Conservation (phyloP, 495 filamentous ascomycete genomes). For the Podospora anserina region DNA sequence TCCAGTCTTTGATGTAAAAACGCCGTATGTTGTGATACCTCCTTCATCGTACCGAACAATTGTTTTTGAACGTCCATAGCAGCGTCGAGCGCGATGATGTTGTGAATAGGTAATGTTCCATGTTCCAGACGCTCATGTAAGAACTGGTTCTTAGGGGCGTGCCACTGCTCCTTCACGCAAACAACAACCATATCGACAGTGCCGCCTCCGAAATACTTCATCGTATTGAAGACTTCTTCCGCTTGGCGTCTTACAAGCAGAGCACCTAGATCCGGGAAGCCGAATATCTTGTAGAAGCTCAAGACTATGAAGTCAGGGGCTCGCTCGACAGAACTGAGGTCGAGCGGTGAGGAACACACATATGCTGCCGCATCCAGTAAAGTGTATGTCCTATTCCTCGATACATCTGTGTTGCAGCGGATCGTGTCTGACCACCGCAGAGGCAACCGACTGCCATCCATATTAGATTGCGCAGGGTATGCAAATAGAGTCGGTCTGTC, state of each 20-base stretch:
- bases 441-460: constrained; percentile 80
- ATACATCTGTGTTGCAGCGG: constrained; percentile 29
- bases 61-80: constrained; percentile 67
- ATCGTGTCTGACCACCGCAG: constrained; percentile 62
- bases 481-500: constrained; percentile 59
- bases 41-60: constrained; percentile 66
- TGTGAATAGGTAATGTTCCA: constrained; percentile 86
- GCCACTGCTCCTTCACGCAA: constrained; percentile 63
- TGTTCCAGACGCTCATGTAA: constrained; percentile 83
- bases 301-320: constrained; percentile 86
- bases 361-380: constrained; percentile 89
- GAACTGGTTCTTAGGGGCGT: constrained; percentile 66
- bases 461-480: constrained; percentile 89
- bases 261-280: constrained; percentile 87
- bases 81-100: constrained; percentile 71
- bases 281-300: constrained; percentile 97
- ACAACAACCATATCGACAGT: constrained; percentile 77
- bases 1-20: constrained; percentile 60
- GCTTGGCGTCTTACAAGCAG: constrained; percentile 75
- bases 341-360: constrained; percentile 70
- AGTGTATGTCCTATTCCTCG: constrained; percentile 52
- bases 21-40: constrained; percentile 70
- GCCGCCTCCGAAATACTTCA: constrained; percentile 89
- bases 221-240: constrained; percentile 56
- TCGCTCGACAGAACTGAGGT: constrained; percentile 56